These are phyloP conservation scores for Penicillium sp. DNA, from an alignment of 2,329 filamentous ascomycete species.

Conservation along the genomic window DNA sequence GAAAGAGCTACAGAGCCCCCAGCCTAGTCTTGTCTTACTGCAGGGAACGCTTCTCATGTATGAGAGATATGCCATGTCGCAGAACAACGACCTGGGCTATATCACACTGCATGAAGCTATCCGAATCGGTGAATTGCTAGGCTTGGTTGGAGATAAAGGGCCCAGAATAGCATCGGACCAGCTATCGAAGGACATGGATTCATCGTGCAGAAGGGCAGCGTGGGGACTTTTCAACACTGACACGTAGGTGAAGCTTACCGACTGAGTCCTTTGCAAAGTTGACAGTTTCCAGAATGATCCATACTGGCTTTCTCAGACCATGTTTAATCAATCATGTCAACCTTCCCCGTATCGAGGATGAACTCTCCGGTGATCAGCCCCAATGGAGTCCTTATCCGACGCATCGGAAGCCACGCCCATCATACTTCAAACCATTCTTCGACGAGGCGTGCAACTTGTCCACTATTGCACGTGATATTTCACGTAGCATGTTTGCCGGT, in stretches of 20 bases:
- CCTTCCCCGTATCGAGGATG: conserved; percentile 21
- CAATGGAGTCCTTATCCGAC: conserved; percentile 36
- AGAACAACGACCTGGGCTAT: conserved; percentile 39
- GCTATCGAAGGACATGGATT: conserved; percentile 31
- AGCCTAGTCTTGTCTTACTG: conserved; percentile 30
- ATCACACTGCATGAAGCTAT: conserved; percentile 39
- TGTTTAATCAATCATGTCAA: conserved; percentile 38
- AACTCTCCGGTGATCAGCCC: conserved; percentile 17
- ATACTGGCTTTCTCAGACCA: conserved; percentile 37
- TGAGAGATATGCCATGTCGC: conserved; percentile 39
- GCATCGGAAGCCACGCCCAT: conserved; percentile 27
- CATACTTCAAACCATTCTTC: conserved; percentile 33
- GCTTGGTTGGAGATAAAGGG: conserved; percentile 30
- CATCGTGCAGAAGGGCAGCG: conserved; percentile 32
- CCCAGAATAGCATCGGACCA: conserved; percentile 21
- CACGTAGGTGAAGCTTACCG: conserved; percentile 29
- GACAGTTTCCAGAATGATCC: conserved; percentile 29
- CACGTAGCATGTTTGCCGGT: conserved; percentile 30
- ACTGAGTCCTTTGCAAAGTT: background rate
- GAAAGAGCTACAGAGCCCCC: conserved; percentile 19
- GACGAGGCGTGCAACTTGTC: conserved; percentile 36
- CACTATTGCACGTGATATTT: conserved; percentile 38
- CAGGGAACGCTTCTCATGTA: conserved; percentile 39
- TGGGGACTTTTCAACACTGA: conserved; percentile 43
- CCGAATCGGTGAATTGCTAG: conserved; percentile 33